Conservation (phyloP, 495 filamentous ascomycete genomes). For the Annulohypoxylon moriforme region DNA sequence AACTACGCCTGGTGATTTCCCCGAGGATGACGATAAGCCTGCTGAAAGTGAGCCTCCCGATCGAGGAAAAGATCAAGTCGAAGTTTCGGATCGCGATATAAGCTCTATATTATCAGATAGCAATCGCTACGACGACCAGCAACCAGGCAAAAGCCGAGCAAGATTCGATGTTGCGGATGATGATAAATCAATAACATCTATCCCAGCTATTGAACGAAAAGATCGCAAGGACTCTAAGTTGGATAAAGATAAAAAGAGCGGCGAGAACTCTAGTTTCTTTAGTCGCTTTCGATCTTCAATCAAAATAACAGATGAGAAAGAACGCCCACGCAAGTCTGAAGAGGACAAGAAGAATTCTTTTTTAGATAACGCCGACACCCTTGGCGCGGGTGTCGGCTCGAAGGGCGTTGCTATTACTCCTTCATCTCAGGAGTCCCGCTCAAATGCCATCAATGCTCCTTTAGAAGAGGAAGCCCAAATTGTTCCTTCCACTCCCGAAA, state of each 20-base stretch:
- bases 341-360: slow-evolving; percentile 63
- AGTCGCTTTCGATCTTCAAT: slow-evolving; percentile 50
- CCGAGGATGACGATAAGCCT: slow-evolving; percentile 20
- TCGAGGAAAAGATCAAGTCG: slow-evolving; percentile 43
- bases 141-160: slow-evolving; percentile 42
- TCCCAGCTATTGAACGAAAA: slow-evolving; percentile 44
- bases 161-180: slow-evolving; percentile 51
- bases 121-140: slow-evolving; percentile 48
- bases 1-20: slow-evolving; percentile 31
- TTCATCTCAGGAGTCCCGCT: slow-evolving; percentile 55
- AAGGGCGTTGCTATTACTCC: slow-evolving; percentile 57
- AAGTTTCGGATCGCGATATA: slow-evolving; percentile 51
- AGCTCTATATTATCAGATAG: slow-evolving; percentile 58
- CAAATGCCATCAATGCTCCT: slow-evolving; percentile 56
- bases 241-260: slow-evolving; percentile 48
- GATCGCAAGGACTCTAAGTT: slow-evolving; percentile 44
- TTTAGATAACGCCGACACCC: slow-evolving; percentile 72
- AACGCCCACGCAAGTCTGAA: slow-evolving; percentile 44
- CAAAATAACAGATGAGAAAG: slow-evolving; percentile 43
- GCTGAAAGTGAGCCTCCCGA: slow-evolving; percentile 47
- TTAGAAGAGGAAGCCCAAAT: slow-evolving; percentile 40
- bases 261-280: slow-evolving; percentile 50
- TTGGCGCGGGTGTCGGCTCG: slow-evolving; percentile 70
- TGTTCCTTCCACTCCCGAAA: slow-evolving; percentile 25
- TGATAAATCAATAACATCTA: slow-evolving; percentile 54